Evolutionary conservation across 495 filamentous ascomycete species (phyloP).

Genomic region (Elasticomyces elasticus): DNA sequence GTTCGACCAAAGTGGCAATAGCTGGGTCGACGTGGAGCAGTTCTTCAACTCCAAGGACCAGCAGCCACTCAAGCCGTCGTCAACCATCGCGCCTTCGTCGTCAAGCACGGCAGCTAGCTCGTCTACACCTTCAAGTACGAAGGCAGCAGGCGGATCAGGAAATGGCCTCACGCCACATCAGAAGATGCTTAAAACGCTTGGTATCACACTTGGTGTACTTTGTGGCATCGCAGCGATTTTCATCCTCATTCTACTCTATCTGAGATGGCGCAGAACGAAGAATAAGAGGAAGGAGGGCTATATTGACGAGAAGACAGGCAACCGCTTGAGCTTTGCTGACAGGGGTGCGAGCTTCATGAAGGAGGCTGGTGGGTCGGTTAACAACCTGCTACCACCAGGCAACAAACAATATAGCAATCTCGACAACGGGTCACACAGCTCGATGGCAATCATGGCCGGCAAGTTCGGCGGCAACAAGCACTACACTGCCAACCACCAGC

Average conservation of each 20-base stretch:
- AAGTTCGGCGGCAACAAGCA: conserved; percentile 30
- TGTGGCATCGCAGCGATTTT: conserved; percentile 62
- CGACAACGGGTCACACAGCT: conserved; percentile 28
- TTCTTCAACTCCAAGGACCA: conserved; percentile 46
- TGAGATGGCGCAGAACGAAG: conserved; percentile 52
- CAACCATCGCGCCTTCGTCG: conserved; percentile 31
- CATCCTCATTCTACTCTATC: conserved; percentile 53
- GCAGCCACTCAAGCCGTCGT: conserved; percentile 24
- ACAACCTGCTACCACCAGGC: conserved; percentile 23
- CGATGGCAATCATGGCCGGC: conserved; percentile 36
- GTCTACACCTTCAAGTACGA: conserved; percentile 34
- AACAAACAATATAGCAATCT: conserved; percentile 9
- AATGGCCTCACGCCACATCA: conserved; percentile 24
- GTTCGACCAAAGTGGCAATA: conserved; percentile 69
- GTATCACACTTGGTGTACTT: conserved; percentile 68
- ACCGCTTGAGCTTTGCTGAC: conserved; percentile 54
- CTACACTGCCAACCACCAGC: conserved; percentile 25
- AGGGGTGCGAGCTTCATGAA: conserved; percentile 49
- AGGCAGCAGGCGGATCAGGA: conserved; percentile 26
- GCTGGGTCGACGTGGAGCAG: conserved; percentile 67
- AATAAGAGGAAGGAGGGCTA: conserved; percentile 39
- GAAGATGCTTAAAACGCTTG: conserved; percentile 54
- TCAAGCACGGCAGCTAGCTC: conserved; percentile 32
- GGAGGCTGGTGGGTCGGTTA: conserved; percentile 39
- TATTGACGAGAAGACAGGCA: conserved; percentile 39